These are phyloP conservation scores for Hypoxylon sp. DNA, from an alignment of 2,329 filamentous ascomycete genomes.

Conservation along the genomic window DNA sequence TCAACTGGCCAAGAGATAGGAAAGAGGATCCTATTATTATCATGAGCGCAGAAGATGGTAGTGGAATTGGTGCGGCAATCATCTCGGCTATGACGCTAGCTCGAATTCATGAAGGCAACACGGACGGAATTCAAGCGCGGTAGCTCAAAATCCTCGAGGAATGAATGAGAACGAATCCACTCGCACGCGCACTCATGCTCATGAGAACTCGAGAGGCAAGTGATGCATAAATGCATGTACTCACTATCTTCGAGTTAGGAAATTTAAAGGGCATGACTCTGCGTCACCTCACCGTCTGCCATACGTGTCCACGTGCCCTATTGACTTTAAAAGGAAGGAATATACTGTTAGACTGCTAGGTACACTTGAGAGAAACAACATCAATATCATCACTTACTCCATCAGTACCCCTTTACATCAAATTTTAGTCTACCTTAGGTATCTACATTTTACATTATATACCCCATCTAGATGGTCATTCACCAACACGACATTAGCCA, in stretches of 20 bases:
- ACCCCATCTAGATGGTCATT: too few species aligned
- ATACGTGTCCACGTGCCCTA: too few species aligned
- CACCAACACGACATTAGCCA: background rate
- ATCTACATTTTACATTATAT: background rate
- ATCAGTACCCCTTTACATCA: background rate
- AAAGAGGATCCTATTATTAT: conserved; percentile 90
- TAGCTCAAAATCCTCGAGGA: background rate
- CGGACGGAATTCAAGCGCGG: conserved; percentile 67
- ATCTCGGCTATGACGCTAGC: conserved; percentile 83
- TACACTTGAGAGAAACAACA: too few species aligned
- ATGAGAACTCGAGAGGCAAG: too few species aligned
- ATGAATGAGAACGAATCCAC: background rate
- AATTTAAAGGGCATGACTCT: too few species aligned
- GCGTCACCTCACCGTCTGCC: too few species aligned
- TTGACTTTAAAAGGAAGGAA: too few species aligned
- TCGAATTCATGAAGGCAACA: conserved; percentile 73
- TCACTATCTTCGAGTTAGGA: too few species aligned
- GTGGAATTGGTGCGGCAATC: conserved; percentile 92
- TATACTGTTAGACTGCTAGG: too few species aligned
- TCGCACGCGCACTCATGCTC: too few species aligned
- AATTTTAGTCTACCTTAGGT: background rate
- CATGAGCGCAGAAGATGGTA: conserved; percentile 92
- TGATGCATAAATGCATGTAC: too few species aligned
- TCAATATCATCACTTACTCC: too few species aligned
- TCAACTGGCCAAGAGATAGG: conserved; percentile 89